Percentiles rank a stretch among this genome's conserved stretches.
These are phyloP conservation scores for Syzygium aromaticum DNA, from an alignment of 345 rosid species.

Conservation along the genomic window DNA sequence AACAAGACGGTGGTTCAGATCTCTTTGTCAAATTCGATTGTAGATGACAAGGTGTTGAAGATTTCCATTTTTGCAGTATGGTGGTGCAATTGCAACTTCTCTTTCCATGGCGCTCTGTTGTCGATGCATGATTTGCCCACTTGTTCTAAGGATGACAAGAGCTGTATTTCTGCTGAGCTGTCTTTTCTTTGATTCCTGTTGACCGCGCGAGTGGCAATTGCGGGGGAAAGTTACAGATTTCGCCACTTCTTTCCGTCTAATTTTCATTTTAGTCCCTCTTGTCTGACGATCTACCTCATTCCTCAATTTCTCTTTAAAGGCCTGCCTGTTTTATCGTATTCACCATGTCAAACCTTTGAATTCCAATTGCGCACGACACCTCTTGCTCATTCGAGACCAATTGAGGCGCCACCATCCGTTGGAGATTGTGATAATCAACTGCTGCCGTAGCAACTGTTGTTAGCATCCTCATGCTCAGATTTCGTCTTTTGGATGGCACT, in stretches of 20 bases:
- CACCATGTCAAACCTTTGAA: background rate
- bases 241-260: background rate
- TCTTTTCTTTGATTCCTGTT: background rate
- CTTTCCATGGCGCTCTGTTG: background rate
- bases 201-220: background rate
- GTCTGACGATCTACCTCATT: background rate
- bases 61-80: background rate
- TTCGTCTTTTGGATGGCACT: too few relatives aligned
- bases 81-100: background rate
- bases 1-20: background rate
- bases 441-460: too few relatives aligned
- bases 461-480: too few relatives aligned
- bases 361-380: too few relatives aligned
- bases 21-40: background rate
- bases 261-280: background rate
- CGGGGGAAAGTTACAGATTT: background rate
- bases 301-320: background rate
- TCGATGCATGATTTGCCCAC: background rate
- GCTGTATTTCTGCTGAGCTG: background rate
- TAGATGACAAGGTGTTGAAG: background rate
- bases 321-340: background rate
- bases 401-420: too few relatives aligned
- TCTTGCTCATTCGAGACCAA: too few relatives aligned
- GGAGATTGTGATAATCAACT: too few relatives aligned
- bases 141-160: background rate